Conservation (phyloP, 2,329 filamentous ascomycete genomes). For the Nigrograna mackinnonii region DNA sequence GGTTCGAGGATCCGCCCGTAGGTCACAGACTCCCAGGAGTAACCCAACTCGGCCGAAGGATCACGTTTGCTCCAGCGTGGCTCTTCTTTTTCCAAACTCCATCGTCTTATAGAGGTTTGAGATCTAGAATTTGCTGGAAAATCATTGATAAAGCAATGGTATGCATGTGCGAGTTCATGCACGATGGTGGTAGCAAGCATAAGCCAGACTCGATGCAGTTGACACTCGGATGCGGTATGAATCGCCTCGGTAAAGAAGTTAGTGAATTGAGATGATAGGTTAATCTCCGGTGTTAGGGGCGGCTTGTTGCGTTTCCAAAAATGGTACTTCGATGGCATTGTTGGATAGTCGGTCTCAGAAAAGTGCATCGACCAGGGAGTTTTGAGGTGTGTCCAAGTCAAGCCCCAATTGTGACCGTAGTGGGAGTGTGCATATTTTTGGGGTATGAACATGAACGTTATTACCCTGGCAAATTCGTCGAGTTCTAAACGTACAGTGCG, state of each 20-base stretch:
- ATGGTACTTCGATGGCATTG: background rate
- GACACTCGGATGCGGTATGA: background rate
- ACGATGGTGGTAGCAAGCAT: conserved; percentile 17
- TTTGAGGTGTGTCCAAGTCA: too few species aligned
- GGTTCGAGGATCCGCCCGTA: conserved; percentile 6
- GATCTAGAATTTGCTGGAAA: too few species aligned
- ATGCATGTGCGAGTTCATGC: conserved; percentile 24
- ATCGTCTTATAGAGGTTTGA: too few species aligned
- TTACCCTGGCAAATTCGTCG: conserved; percentile 7
- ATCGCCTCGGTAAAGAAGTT: conserved; percentile 10
- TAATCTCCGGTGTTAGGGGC: conserved; percentile 4
- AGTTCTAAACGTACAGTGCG: conserved; percentile 4
- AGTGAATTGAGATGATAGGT: conserved; percentile 12
- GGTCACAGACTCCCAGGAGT: conserved; percentile 14
- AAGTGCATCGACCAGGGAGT: conserved; percentile 13
- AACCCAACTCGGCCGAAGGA: conserved; percentile 15
- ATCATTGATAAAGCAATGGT: conserved; percentile 12
- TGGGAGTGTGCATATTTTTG: background rate
- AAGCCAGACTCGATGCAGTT: conserved; percentile 11
- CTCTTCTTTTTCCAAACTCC: conserved; percentile 5
- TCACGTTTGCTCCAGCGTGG: conserved; percentile 15
- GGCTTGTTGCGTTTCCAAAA: background rate
- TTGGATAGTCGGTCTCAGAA: conserved; percentile 6
- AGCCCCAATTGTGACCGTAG: conserved; percentile 6
- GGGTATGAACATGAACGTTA: conserved; percentile 17